Percentiles rank a stretch among this genome's conserved stretches.
Evolutionary conservation across 257 asterid species (phyloP).

Genomic region (Fraxinus pennsylvanica): DNA sequence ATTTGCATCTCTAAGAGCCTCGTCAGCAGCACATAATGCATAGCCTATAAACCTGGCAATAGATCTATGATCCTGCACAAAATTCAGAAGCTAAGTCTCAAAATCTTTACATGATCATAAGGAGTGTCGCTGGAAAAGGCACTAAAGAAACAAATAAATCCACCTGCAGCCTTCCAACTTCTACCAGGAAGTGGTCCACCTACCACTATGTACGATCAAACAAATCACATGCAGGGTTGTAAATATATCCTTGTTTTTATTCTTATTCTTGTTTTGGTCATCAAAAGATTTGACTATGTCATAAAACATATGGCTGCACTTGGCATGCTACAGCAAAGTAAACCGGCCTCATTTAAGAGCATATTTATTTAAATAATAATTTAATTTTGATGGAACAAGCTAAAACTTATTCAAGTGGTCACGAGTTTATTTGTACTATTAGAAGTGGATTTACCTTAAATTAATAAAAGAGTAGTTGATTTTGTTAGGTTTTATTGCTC

Average conservation of each 20-base stretch:
- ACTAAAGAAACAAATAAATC: slow-evolving; percentile 1
- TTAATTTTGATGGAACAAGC: not conserved
- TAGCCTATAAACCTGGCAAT: slow-evolving; percentile 86
- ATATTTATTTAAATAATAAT: not conserved
- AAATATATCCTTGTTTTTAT: not conserved
- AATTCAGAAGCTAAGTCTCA: slow-evolving; percentile 21
- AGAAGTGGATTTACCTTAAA: not conserved
- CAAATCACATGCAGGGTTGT: slow-evolving; percentile 4
- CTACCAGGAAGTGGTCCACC: not conserved
- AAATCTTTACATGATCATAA: slow-evolving; percentile 21
- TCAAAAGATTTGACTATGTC: not conserved
- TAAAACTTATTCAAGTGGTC: slow-evolving; percentile 1
- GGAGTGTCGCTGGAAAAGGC: not conserved
- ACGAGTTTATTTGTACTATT: not conserved
- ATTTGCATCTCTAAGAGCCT: slow-evolving; percentile 92
- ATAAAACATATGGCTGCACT: not conserved
- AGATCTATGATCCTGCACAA: slow-evolving; percentile 78
- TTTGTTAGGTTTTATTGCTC: not conserved
- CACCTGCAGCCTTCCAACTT: not conserved
- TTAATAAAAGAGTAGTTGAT: not conserved
- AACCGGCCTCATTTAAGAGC: slow-evolving; percentile 3
- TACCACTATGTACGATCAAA: not conserved
- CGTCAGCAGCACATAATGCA: slow-evolving; percentile 92
- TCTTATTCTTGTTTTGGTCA: not conserved
- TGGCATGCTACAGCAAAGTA: not conserved